Percentiles rank a stretch among this genome's conserved stretches.
Conservation (phyloP, 1,139 yeast species). For the Hemisphaericaspora lyxosophila region DNA sequence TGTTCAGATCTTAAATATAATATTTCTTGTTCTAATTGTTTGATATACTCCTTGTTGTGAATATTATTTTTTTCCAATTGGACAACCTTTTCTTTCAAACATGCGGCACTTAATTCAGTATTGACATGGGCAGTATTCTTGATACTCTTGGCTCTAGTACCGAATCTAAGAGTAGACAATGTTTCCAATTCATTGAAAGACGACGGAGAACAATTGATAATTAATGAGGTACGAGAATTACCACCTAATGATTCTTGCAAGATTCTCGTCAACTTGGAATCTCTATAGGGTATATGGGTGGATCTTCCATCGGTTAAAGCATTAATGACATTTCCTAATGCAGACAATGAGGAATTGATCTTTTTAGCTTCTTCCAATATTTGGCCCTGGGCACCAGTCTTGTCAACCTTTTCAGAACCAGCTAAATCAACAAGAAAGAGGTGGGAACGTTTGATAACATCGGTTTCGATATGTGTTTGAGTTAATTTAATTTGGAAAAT, state of each 20-base stretch:
- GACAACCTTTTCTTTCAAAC: slow-evolving; percentile 50
- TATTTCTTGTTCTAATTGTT: slow-evolving; percentile 50
- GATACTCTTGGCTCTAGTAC: slow-evolving; percentile 73
- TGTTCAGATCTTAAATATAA: slow-evolving; percentile 1
- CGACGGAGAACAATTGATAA: slow-evolving; percentile 77
- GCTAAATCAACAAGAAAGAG: slow-evolving; percentile 83
- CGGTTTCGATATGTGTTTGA: slow-evolving; percentile 57
- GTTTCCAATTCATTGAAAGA: slow-evolving; percentile 65
- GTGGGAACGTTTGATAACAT: slow-evolving; percentile 62
- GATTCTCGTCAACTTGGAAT: slow-evolving; percentile 79
- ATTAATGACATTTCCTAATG: slow-evolving; percentile 80
- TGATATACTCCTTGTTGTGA: slow-evolving; percentile 42
- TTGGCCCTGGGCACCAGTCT: slow-evolving; percentile 76
- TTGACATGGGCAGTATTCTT: slow-evolving; percentile 69
- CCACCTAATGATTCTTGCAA: slow-evolving; percentile 88
- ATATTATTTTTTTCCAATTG: slow-evolving; percentile 50
- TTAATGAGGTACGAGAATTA: slow-evolving; percentile 76
- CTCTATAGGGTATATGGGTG: slow-evolving; percentile 74
- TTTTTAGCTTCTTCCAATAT: slow-evolving; percentile 82
- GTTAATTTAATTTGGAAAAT: slow-evolving; percentile 67
- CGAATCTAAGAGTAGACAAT: slow-evolving; percentile 75
- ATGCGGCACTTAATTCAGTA: slow-evolving; percentile 61
- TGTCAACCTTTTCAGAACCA: slow-evolving; percentile 84
- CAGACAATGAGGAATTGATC: slow-evolving; percentile 74
- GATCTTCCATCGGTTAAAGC: slow-evolving; percentile 70